Evolutionary conservation across 2,329 filamentous ascomycete species (phyloP).

Genomic region (Aspergillus sp.): DNA sequence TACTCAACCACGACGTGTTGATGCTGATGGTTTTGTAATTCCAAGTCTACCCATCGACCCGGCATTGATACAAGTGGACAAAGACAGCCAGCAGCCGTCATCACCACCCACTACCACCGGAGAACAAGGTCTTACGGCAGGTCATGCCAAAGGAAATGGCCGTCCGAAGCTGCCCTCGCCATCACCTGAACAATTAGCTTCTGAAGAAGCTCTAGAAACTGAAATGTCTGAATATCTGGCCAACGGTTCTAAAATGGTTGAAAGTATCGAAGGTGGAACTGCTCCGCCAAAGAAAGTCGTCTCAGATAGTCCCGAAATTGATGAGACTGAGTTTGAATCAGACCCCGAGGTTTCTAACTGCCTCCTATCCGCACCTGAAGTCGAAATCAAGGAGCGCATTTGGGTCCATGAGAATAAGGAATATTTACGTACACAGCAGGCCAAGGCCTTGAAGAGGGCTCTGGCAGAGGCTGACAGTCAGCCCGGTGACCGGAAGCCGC

Average conservation of each 20-base stretch:
- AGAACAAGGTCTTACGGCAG: slow-evolving; percentile 21
- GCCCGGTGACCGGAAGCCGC: slow-evolving; percentile 43
- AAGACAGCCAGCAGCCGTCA: slow-evolving; percentile 19
- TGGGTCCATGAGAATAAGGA: slow-evolving; percentile 96
- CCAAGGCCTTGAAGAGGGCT: slow-evolving; percentile 75
- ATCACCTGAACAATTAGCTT: slow-evolving; percentile 62
- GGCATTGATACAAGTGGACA: slow-evolving; percentile 31
- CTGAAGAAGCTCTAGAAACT: slow-evolving; percentile 60
- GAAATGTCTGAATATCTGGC: slow-evolving; percentile 69
- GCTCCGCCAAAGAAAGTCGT: slow-evolving; percentile 47
- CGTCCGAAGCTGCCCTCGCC: slow-evolving; percentile 47
- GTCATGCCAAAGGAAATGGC: slow-evolving; percentile 32
- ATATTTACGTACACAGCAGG: slow-evolving; percentile 83
- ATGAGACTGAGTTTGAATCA: slow-evolving; percentile 80
- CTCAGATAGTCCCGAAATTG: slow-evolving; percentile 58
- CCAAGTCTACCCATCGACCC: slow-evolving; percentile 52
- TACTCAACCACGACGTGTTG: slow-evolving; percentile 47
- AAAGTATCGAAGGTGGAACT: slow-evolving; percentile 22
- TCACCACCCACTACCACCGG: slow-evolving; percentile 24
- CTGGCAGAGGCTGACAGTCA: slow-evolving; percentile 52
- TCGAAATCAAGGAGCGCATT: slow-evolving; percentile 80
- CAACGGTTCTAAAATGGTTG: slow-evolving; percentile 38
- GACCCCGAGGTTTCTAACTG: slow-evolving; percentile 86
- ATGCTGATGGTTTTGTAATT: slow-evolving; percentile 69
- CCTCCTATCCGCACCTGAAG: slow-evolving; percentile 70